A percentile compares a stretch with the other conserved stretches of the same genome.
Conservation (phyloP, 192 early-diverging fungal species). For the Coemansia sp. region DNA sequence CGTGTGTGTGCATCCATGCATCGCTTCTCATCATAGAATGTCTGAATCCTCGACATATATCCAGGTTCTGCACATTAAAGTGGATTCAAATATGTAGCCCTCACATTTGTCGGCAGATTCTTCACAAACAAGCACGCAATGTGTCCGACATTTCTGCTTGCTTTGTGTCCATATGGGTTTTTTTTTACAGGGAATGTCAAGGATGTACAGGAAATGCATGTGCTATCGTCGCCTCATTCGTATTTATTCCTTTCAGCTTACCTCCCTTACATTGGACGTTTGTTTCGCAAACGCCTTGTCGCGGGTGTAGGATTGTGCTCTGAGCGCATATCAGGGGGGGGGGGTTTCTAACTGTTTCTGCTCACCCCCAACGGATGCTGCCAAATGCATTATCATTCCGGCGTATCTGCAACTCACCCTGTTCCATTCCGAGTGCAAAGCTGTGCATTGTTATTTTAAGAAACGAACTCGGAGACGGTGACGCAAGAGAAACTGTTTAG, state of each 20-base stretch:
- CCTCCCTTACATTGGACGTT: not conserved
- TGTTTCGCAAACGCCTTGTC: not conserved
- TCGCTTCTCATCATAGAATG: not conserved
- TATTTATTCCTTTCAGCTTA: not conserved
- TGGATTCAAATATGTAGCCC: not conserved
- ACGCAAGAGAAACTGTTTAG: not conserved
- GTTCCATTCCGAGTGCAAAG: not conserved
- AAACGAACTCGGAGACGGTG: constrained; percentile 2
- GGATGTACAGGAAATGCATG: not conserved
- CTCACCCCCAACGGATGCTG: not conserved
- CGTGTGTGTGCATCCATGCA: too few species aligned
- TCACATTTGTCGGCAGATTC: not conserved
- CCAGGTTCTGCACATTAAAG: not conserved
- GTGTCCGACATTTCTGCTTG: not conserved
- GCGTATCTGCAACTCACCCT: not conserved
- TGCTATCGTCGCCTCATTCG: not conserved
- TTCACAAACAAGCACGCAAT: not conserved
- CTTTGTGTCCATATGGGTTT: not conserved
- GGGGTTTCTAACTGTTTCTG: not conserved
- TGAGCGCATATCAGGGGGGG: too few species aligned
- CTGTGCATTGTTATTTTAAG: not conserved
- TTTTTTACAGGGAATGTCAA: not conserved
- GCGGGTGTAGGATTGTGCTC: not conserved
- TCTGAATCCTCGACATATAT: not conserved
- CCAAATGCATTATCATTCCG: not conserved